Evolutionary conservation across 1,284 basidiomycete species (phyloP), one percentile per base, ranked within the genome.

Genomic region (Cronartium ribicola): DNA sequence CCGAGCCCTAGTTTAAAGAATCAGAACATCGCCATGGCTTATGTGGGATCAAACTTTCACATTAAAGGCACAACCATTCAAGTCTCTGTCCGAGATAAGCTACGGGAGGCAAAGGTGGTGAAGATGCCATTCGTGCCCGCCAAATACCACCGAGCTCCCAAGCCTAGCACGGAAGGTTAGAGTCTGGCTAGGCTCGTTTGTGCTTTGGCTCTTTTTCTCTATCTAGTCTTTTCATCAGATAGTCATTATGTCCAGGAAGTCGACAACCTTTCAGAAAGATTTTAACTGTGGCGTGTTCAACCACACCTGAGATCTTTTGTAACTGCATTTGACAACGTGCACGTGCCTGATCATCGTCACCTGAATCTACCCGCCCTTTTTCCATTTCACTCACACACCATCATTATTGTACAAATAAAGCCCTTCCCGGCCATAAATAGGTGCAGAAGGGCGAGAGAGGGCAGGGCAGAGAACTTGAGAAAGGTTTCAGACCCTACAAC

Each of bases 21-120:
- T 3, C 88, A 89, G 81, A 97, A 98, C 83, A 92, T 98, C 79
- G 92, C 94, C 6, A 98, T 98, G 95, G 95, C 89, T 0, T 95
- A 97, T 79, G 87, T 98, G 65, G 67, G 78, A 70, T 81, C 81
- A 40, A 93, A 92, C 0, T 87, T 85, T 82, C 92, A 97, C 84
- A 97, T 94, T 83, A 93, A 91, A 82, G 93, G 91, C 6, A 96
- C 91, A 0, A 86, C 89, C 80, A 82, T 94, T 7, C 84, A 85
- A 66, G 88, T 94, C 13, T 88, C 92, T 63, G 89, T 94, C 48
- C 85, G 92, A 64, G 88, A 87, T 70, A 91, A 90, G 82, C 80
- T 85, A 78, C 84, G 90, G 61, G 86, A 85, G 77, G 91, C 88
- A 2, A 83, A 86, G 20, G 83, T 94, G 22, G 86, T 86, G 10